Evolutionary conservation across 192 early-diverging fungal genomes (phyloP).

Genomic region (Kickxella alabastrina): DNA sequence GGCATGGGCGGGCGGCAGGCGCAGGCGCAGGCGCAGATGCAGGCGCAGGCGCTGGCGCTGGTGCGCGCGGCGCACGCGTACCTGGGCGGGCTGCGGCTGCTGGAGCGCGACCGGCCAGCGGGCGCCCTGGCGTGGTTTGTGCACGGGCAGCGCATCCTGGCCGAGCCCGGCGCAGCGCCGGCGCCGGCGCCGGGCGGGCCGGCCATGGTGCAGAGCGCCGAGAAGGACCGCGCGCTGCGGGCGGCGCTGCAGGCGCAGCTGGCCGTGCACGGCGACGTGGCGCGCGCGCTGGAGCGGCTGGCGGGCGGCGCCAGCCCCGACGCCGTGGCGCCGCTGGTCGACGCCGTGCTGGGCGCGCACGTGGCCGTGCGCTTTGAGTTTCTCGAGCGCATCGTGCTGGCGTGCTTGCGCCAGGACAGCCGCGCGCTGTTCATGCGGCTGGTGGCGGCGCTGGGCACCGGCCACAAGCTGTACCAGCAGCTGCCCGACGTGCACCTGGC

Average conservation of each 20-base stretch:
- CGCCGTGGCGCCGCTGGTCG: slow-evolving; percentile 16
- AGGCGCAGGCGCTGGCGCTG: slow-evolving; percentile 9
- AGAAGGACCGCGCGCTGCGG: slow-evolving; percentile 27
- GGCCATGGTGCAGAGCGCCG: slow-evolving; percentile 16
- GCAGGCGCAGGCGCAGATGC: slow-evolving; percentile 1
- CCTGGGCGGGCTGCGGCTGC: slow-evolving; percentile 30
- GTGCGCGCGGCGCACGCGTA: slow-evolving; percentile 25
- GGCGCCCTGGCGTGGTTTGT: slow-evolving; percentile 32
- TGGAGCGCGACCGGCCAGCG: slow-evolving; percentile 24
- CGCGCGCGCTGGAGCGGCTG: slow-evolving; percentile 12
- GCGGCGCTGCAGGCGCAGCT: slow-evolving; percentile 17
- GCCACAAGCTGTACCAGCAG: slow-evolving; percentile 40
- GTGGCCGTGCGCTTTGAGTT: slow-evolving; percentile 39
- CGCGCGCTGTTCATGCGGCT: slow-evolving; percentile 20
- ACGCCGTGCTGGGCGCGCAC: slow-evolving; percentile 14
- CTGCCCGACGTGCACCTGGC: slow-evolving; percentile 33
- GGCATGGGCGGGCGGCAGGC: slow-evolving; percentile 2
- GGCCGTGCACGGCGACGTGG: slow-evolving; percentile 15
- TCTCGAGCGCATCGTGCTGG: slow-evolving; percentile 21
- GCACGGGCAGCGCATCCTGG: slow-evolving; percentile 5
- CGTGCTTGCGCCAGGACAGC: slow-evolving; percentile 18
- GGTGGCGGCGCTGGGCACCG: slow-evolving; percentile 18
- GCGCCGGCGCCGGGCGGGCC: neutral
- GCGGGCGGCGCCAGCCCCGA: slow-evolving; percentile 2
- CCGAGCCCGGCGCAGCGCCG: neutral